phyloP scores from a whole-genome alignment of 2,329 filamentous ascomycete species.

The Cordyceps tenuipes region DNA sequence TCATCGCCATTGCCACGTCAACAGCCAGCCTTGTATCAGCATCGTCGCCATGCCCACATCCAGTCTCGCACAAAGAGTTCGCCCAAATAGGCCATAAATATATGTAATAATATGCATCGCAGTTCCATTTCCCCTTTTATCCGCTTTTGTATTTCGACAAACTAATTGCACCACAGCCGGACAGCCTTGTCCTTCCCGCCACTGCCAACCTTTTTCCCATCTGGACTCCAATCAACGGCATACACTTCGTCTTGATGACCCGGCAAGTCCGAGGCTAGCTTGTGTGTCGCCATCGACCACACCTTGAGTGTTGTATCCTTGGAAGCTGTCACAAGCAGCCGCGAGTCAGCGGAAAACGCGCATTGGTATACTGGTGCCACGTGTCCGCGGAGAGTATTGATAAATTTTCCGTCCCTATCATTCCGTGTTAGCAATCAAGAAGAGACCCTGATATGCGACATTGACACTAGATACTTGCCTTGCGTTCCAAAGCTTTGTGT shows the following conservation, averaged over 20 bases:
- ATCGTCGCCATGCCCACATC: background rate
- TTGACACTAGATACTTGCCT: slow-evolving; percentile 44
- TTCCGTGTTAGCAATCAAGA: slow-evolving; percentile 13
- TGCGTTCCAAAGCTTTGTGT: slow-evolving; percentile 85
- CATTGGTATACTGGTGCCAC: slow-evolving; percentile 87
- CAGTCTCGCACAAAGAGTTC: background rate
- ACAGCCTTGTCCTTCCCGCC: slow-evolving; percentile 87
- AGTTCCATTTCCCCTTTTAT: background rate
- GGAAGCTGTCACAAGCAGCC: slow-evolving; percentile 77
- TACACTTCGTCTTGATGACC: slow-evolving; percentile 92
- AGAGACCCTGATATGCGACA: slow-evolving; percentile 26
- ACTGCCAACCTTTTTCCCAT: slow-evolving; percentile 80
- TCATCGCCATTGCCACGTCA: slow-evolving; percentile 9
- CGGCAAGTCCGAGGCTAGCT: slow-evolving; percentile 71
- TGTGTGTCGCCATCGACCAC: slow-evolving; percentile 83
- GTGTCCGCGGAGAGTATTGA: slow-evolving; percentile 81
- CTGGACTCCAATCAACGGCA: slow-evolving; percentile 89
- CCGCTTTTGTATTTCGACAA: slow-evolving; percentile 14
- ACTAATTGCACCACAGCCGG: slow-evolving; percentile 54
- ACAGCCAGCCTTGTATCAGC: slow-evolving; percentile 1
- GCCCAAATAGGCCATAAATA: background rate
- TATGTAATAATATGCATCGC: background rate
- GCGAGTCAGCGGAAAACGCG: slow-evolving; percentile 83
- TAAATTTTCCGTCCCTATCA: slow-evolving; percentile 60
- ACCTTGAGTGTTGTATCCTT: slow-evolving; percentile 94